phyloP scores from a whole-genome alignment of 1,284 basidiomycete genomes.

The Athelia sp. region DNA sequence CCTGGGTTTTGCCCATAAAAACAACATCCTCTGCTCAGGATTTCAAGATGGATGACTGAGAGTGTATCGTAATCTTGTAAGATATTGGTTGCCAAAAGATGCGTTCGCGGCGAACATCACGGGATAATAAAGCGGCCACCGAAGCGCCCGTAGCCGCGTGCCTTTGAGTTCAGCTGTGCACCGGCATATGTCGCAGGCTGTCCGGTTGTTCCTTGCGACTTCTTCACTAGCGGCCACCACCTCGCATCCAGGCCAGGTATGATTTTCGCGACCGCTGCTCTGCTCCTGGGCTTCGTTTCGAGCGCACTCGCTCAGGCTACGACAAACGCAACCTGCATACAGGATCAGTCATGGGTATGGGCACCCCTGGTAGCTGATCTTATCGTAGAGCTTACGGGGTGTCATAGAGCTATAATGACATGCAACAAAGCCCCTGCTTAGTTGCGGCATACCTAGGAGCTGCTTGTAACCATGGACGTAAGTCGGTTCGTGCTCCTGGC shows the following conservation, averaged over 20 bases:
- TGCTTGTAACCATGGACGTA: conserved; percentile 10
- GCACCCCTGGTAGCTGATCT: neutral
- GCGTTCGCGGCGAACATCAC: too few relatives aligned
- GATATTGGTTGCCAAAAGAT: neutral
- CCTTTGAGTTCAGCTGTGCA: too few relatives aligned
- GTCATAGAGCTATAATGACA: conserved; percentile 10
- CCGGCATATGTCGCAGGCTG: too few relatives aligned
- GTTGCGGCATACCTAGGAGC: conserved; percentile 11
- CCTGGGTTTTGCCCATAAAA: too few relatives aligned
- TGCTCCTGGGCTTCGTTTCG: conserved; percentile 18
- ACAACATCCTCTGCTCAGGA: too few relatives aligned
- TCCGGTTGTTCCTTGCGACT: too few relatives aligned
- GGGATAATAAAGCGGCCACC: too few relatives aligned
- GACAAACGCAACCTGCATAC: neutral
- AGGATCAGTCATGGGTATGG: neutral
- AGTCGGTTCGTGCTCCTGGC: conserved; percentile 1
- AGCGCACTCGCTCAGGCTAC: neutral
- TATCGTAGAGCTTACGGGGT: neutral
- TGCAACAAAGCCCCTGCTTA: conserved; percentile 12
- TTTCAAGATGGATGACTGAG: too few relatives aligned
- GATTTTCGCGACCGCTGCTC: conserved; percentile 19
- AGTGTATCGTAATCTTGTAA: too few relatives aligned
- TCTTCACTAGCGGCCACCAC: neutral
- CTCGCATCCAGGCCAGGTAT: neutral
- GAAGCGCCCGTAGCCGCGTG: too few relatives aligned